Percentiles rank a stretch among this genome's conserved stretches.
These are phyloP conservation scores for Coemansia sp. DNA, from an alignment of 192 early-diverging fungal species.

Conservation along the genomic window DNA sequence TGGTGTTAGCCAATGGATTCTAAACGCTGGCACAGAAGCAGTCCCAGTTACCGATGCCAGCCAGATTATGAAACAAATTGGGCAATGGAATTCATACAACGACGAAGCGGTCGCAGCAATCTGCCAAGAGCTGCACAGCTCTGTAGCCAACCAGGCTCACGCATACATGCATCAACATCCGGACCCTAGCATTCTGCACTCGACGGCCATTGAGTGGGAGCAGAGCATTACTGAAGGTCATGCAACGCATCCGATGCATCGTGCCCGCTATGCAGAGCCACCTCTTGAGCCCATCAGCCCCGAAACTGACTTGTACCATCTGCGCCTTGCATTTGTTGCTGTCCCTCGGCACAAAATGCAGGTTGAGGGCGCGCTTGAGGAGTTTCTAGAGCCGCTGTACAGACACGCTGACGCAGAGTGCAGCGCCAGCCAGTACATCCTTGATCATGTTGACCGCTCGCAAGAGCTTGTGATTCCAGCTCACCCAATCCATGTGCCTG, in stretches of 20 bases:
- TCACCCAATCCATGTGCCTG: constrained; percentile 63
- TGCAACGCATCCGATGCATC: constrained; percentile 71
- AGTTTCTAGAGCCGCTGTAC: constrained; percentile 35
- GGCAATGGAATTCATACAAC: constrained; percentile 42
- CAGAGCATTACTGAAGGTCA: constrained; percentile 66
- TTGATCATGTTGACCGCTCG: constrained; percentile 20
- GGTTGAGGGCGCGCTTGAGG: constrained; percentile 53
- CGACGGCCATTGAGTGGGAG: constrained; percentile 62
- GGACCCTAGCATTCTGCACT: constrained; percentile 29
- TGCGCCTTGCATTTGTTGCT: constrained; percentile 51
- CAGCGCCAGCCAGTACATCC: constrained; percentile 14
- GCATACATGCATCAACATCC: constrained; percentile 36
- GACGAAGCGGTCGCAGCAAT: constrained; percentile 32
- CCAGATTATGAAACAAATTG: constrained; percentile 53
- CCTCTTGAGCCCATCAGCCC: constrained; percentile 54
- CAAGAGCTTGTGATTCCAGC: constrained; percentile 55
- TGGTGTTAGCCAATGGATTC: constrained; percentile 29
- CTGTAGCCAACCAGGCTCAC: constrained; percentile 50
- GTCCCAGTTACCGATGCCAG: constrained; percentile 15
- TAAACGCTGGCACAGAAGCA: neutral
- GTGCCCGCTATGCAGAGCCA: constrained; percentile 55
- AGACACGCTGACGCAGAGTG: constrained; percentile 7
- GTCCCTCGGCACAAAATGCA: constrained; percentile 44
- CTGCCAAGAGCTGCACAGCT: constrained; percentile 55
- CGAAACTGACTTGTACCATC: constrained; percentile 40